Percentiles rank a stretch among this genome's conserved stretches.
These are phyloP conservation scores for Botrytis cinerea DNA, from an alignment of 2,329 filamentous ascomycete genomes.

Conservation along the genomic window DNA sequence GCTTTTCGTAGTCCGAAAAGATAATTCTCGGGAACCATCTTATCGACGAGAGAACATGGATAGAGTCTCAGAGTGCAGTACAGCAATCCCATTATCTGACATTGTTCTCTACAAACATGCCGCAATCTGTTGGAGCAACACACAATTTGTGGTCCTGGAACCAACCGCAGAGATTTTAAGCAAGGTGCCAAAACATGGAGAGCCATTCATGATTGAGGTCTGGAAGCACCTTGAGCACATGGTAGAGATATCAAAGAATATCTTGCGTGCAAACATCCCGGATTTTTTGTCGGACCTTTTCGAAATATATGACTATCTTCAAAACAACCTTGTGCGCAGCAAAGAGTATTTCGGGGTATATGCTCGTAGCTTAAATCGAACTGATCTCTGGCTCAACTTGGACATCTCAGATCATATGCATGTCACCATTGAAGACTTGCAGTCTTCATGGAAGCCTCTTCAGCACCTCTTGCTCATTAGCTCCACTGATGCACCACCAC, in stretches of 20 bases:
- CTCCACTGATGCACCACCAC: constrained; percentile 32
- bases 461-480: constrained; percentile 34
- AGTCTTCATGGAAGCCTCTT: constrained; percentile 30
- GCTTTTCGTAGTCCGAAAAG: constrained; percentile 29
- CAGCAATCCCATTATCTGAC: constrained; percentile 27
- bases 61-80: constrained; percentile 18
- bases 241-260: constrained; percentile 24
- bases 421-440: constrained; percentile 27
- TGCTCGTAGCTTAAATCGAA: neutral
- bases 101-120: constrained; percentile 29
- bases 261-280: constrained; percentile 22
- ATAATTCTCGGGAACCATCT: constrained; percentile 26
- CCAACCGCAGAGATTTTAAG: constrained; percentile 28
- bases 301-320: constrained; percentile 33
- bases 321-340: constrained; percentile 27
- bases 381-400: constrained; percentile 32
- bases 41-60: constrained; percentile 29
- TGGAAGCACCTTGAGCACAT: constrained; percentile 34
- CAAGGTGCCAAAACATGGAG: constrained; percentile 5
- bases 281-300: constrained; percentile 32
- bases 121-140: constrained; percentile 36
- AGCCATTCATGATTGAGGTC: constrained; percentile 28
- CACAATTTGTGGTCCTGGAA: constrained; percentile 28
- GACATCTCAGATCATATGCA: constrained; percentile 3
- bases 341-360: constrained; percentile 4